Conservation (phyloP, 1,284 basidiomycete species). For the Pyrrhoderma lamaoense region DNA sequence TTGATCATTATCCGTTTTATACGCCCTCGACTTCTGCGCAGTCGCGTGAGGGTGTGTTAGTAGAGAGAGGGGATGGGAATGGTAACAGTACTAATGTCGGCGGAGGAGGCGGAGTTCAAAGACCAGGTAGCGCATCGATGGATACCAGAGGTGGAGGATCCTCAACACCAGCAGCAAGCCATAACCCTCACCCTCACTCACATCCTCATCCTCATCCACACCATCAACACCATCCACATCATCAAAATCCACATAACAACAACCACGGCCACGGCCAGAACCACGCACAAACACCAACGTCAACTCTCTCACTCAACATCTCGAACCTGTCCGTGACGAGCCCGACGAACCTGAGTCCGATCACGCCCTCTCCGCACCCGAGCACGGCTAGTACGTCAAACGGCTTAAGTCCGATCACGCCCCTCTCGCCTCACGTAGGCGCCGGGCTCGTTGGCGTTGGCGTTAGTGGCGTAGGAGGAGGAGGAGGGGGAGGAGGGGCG, state of each 20-base stretch:
- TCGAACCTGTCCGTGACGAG: slow-evolving; percentile 46
- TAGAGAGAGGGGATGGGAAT: too few relatives aligned
- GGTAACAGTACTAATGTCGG: too few relatives aligned
- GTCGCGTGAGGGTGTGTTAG: too few relatives aligned
- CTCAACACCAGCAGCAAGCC: too few relatives aligned
- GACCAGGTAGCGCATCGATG: too few relatives aligned
- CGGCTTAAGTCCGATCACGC: slow-evolving; percentile 36
- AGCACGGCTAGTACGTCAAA: slow-evolving; percentile 21
- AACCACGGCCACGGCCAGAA: slow-evolving; percentile 25
- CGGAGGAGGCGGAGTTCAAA: too few relatives aligned
- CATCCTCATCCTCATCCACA: not conserved
- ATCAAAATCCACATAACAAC: not conserved
- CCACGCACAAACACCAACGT: slow-evolving; percentile 15
- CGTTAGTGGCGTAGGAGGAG: too few relatives aligned
- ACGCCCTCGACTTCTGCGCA: slow-evolving; percentile 33
- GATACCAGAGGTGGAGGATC: too few relatives aligned
- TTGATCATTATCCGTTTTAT: slow-evolving; percentile 24
- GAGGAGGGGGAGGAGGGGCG: too few relatives aligned
- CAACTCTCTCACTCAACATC: slow-evolving; percentile 56
- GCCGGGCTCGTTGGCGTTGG: slow-evolving; percentile 21
- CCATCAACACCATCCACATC: not conserved
- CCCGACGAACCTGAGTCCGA: slow-evolving; percentile 23
- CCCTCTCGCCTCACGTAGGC: slow-evolving; percentile 34
- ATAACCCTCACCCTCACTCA: too few relatives aligned
- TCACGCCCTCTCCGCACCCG: slow-evolving; percentile 29